Evolutionary conservation across 345 rosid species (phyloP).

Genomic region (Citrus cavaleriei): DNA sequence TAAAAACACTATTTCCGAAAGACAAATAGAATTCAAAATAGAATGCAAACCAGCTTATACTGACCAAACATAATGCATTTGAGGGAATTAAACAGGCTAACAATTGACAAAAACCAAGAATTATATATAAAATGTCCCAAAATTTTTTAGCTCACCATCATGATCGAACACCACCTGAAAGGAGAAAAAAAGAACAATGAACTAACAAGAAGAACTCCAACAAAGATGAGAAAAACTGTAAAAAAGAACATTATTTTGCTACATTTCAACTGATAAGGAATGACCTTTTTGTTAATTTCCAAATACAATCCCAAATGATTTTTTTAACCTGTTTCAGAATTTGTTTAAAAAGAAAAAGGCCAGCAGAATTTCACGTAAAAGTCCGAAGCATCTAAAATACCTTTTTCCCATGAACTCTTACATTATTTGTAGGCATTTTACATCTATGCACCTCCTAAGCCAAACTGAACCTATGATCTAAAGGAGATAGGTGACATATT

Average conservation of each 20-base stretch:
- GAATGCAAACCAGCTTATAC: not conserved
- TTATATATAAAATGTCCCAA: not conserved
- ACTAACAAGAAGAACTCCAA: conserved; percentile 18
- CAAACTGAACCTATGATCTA: not conserved
- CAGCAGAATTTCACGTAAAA: not conserved
- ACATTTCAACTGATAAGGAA: not conserved
- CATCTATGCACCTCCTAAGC: not conserved
- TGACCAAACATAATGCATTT: not conserved
- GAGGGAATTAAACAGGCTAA: not conserved
- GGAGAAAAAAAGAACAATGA: conserved; percentile 14
- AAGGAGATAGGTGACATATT: not conserved
- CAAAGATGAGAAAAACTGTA: not conserved
- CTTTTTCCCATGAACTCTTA: not conserved
- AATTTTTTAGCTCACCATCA: conserved; percentile 65
- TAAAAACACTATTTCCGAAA: not conserved
- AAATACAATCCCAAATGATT: not conserved
- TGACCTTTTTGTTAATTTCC: too few relatives aligned
- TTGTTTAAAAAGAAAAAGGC: not conserved
- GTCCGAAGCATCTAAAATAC: not conserved
- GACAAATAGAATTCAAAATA: not conserved
- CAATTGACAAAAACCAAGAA: not conserved
- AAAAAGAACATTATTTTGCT: not conserved
- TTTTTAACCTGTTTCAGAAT: not conserved
- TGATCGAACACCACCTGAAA: conserved; percentile 98
- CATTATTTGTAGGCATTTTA: not conserved